These are phyloP conservation scores for Mycena olivaceomarginata DNA, from an alignment of 768 basidiomycete genomes.

Conservation along the genomic window DNA sequence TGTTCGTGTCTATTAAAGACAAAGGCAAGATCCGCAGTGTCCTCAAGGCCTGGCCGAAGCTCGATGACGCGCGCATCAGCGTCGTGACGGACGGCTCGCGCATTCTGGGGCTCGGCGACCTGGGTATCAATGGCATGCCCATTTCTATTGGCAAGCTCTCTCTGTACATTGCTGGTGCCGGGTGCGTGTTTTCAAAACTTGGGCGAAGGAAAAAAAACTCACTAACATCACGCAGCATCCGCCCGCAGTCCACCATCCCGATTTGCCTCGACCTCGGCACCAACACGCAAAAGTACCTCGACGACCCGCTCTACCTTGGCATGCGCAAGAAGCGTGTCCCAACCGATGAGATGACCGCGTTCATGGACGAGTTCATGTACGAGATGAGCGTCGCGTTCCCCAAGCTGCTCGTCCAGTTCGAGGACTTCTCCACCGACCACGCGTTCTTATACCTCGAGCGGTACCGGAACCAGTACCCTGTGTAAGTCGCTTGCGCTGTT, in stretches of 20 bases:
- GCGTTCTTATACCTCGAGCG: slow-evolving; percentile 86
- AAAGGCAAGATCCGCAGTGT: slow-evolving; percentile 86
- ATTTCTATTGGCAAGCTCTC: slow-evolving; percentile 96
- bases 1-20: slow-evolving; percentile 88
- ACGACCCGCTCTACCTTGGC: slow-evolving; percentile 94
- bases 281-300: slow-evolving; percentile 85
- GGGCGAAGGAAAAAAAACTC: not conserved
- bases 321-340: slow-evolving; percentile 82
- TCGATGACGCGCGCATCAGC: slow-evolving; percentile 88
- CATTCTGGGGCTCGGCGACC: slow-evolving; percentile 92
- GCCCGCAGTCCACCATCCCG: slow-evolving; percentile 86
- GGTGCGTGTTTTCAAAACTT: slow-evolving; percentile 65
- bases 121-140: slow-evolving; percentile 90
- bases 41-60: slow-evolving; percentile 82
- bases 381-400: slow-evolving; percentile 88
- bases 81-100: slow-evolving; percentile 96
- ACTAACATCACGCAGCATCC: slow-evolving; percentile 68
- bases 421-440: slow-evolving; percentile 95
- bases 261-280: slow-evolving; percentile 94
- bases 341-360: slow-evolving; percentile 80
- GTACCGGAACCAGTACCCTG: slow-evolving; percentile 81
- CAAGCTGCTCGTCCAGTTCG: slow-evolving; percentile 90
- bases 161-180: slow-evolving; percentile 92
- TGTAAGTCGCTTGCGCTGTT: slow-evolving; percentile 46
- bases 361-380: slow-evolving; percentile 96